Evolutionary conservation across 2,329 filamentous ascomycete genomes (phyloP), one percentile per base, ranked within the genome.

Genomic region (Scedosporium minutisporum): DNA sequence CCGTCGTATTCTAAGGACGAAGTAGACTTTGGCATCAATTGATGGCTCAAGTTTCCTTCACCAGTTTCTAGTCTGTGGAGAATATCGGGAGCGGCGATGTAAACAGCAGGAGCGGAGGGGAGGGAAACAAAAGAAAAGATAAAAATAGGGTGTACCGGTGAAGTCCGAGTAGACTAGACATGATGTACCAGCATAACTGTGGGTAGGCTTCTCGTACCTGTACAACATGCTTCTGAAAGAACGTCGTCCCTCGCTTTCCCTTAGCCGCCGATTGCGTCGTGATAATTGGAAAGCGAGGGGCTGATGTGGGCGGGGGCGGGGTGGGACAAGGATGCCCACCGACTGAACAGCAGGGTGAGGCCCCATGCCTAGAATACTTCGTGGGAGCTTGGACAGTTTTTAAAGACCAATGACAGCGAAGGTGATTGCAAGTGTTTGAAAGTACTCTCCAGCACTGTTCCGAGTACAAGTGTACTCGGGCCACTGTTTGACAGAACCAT

Each of bases 211-310:
- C 44, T 21, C 44, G 44, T 48, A 48, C 44, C 16, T 48, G 44
- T 48, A 48, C 44, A 55, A 18, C 44, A n/a, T 23, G 9, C 44
- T 14, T 48, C 16, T 48, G n/a, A 48, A 18, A 23, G 44, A 38
- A 38, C 10, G 33, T 12, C 33, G 33, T 55, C 51, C 21, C 51
- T 55, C 18, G 18, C 18, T 55, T 55, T 55, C 51, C 21, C 51
- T 55, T 55, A 55, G 51, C 51, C 51, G 51, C 51, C 51, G 51
- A 55, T 55, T 55, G 51, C 51, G 51, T 55, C 51, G 51, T 23
- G 51, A 55, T 55, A 55, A 55, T 55, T 55, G 18, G 51, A 55
- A 55, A 55, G 51, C 51, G 51, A 55, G 51, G 51, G 44, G 44
- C 44, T 18, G 44, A 48, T 18, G 44, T n/a, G 44, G 51, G 51